Base-by-base conservation (phyloP, 2,329 filamentous ascomycete species). In the Onygenales sp. region DNA sequence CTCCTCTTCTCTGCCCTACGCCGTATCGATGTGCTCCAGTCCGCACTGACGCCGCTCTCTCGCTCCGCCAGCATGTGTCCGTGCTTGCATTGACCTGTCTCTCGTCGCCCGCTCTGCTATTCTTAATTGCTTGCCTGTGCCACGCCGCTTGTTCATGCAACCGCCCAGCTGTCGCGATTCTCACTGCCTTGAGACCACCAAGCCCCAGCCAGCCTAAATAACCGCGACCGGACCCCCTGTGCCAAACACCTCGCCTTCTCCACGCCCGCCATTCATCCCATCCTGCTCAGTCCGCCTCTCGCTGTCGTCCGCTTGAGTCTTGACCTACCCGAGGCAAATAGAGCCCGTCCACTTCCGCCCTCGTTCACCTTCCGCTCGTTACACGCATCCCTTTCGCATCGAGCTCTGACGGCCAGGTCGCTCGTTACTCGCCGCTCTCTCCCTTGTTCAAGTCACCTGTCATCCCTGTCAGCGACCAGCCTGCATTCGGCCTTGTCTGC, bases 191-290 rank as follows among this genome's bases (percentile, higher is more conserved):
- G 14, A 27, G 11, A 37, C 45, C 44, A 17, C 42, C 42, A 32
- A 32, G 39, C 51, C 40, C 21, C 47, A 40, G 43, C 34, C 54
- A 48, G 49, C 52, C 50, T 21, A 14, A 14, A 14, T 14, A 52
- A 52, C 36, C 31, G 42, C 48, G 32, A 51, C 49, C 40, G 33
- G 39, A 45, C 42, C 27, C 37, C 31, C 44, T 36, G 17, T 33
- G 39, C n/a, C 2, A 39, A 48, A 48, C 46, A 10, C 17, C 34
- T 37, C 46, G 36, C 33, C 21, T 27, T 48, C 13, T 9, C 13
- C 21, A 27, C 33, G 44, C 8, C 13, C 14, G 3, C 27, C 34
- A 27, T 27, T 27, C 21, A 27, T 27, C 21, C 21, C 21, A 27
- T 4, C 21, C 21, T 27, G 21, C 21, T 27, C 21, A 27, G 21